A percentile compares a stretch with the other conserved stretches of the same genome.
These are phyloP conservation scores for Solanum tarijense DNA, from an alignment of 257 asterid genomes.

Conservation along the genomic window DNA sequence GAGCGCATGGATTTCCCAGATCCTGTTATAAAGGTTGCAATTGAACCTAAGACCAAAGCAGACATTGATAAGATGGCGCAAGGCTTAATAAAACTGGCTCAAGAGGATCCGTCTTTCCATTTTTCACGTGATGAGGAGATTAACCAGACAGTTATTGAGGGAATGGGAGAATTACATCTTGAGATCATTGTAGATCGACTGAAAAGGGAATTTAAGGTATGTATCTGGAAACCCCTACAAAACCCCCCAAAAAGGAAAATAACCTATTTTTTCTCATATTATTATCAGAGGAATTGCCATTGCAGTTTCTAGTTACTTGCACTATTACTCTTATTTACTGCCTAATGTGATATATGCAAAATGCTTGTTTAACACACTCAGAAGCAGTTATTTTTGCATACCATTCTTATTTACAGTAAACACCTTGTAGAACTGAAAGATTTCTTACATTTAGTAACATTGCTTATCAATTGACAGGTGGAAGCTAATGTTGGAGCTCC, in stretches of 20 bases:
- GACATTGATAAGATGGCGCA: constrained; percentile 87
- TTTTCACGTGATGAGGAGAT: constrained; percentile 92
- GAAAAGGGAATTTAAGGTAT: constrained; percentile 88
- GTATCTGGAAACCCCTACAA: background rate
- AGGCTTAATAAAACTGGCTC: constrained; percentile 88
- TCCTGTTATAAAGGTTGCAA: constrained; percentile 97
- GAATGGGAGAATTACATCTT: constrained; percentile 97
- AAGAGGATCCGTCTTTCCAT: constrained; percentile 98
- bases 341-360: background rate
- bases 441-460: background rate
- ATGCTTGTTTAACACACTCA: background rate
- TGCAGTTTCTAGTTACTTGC: background rate
- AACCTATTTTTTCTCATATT: background rate
- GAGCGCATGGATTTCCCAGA: constrained; percentile 99
- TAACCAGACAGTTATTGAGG: constrained; percentile 93
- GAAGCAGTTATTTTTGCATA: background rate
- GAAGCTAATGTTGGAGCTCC: constrained; percentile 99
- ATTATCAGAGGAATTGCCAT: background rate
- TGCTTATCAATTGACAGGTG: constrained; percentile 38
- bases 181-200: constrained; percentile 96
- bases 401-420: background rate
- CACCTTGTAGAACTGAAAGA: background rate
- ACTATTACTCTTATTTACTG: background rate
- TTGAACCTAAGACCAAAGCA: constrained; percentile 95
- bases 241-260: background rate